Conservation (phyloP, 2,329 filamentous ascomycete genomes). For the Fusarium sp. region DNA sequence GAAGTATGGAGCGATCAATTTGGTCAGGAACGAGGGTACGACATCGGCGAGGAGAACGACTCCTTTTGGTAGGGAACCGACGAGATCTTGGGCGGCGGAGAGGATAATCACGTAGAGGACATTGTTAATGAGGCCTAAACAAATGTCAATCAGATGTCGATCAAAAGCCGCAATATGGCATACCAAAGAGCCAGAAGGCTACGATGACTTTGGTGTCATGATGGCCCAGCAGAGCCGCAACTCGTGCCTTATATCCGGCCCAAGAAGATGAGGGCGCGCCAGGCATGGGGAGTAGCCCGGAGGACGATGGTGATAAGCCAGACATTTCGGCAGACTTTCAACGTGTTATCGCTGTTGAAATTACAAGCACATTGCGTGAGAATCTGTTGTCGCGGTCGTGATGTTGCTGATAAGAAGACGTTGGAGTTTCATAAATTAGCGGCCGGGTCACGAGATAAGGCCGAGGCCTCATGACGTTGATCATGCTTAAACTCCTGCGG, state of each 20-base stretch:
- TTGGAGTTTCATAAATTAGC: conserved; percentile 11
- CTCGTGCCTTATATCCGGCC: conserved; percentile 75
- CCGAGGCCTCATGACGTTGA: conserved; percentile 40
- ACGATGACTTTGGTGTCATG: conserved; percentile 77
- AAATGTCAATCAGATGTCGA: too few species aligned
- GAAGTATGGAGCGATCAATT: conserved; percentile 91
- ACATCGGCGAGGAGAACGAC: conserved; percentile 94
- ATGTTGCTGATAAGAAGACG: conserved; percentile 21
- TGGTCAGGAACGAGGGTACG: conserved; percentile 87
- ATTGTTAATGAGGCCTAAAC: conserved; percentile 82
- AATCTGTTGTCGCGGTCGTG: neutral
- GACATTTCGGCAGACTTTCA: conserved; percentile 45
- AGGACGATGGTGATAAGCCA: conserved; percentile 55
- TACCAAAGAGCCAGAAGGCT: conserved; percentile 96
- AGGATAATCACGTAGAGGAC: conserved; percentile 98
- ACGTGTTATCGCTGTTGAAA: neutral
- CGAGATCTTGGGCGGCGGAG: conserved; percentile 93
- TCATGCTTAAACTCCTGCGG: conserved; percentile 27
- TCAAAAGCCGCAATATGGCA: rapidly evolving
- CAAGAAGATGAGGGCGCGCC: conserved; percentile 73
- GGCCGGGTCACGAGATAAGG: conserved; percentile 31
- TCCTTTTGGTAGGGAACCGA: conserved; percentile 91
- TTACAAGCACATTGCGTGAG: conserved; percentile 20
- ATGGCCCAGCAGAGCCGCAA: conserved; percentile 72
- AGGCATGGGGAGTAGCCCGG: conserved; percentile 65